phyloP scores from a whole-genome alignment of 345 rosid genomes.

The Mercurialis annua region DNA sequence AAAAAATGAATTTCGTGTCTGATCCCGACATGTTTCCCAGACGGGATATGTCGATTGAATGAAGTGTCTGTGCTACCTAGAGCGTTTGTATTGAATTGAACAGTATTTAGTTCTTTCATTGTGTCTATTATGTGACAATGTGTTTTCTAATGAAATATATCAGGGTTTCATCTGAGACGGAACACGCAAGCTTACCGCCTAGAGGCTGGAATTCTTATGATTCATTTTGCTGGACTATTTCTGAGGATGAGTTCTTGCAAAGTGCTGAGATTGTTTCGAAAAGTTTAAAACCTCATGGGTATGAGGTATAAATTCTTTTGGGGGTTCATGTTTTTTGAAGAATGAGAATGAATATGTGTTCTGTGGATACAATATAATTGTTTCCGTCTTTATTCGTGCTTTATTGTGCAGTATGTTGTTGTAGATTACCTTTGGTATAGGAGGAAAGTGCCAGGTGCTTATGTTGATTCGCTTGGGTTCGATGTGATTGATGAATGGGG shows the following conservation, averaged over 20 bases:
- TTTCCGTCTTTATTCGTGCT: neutral
- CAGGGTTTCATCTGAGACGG: slow-evolving; percentile 34
- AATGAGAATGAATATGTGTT: neutral
- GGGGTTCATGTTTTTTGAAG: too few species aligned
- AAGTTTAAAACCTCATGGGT: slow-evolving; percentile 63
- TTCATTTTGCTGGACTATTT: slow-evolving; percentile 84
- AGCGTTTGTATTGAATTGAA: neutral
- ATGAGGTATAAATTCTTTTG: slow-evolving; percentile 44
- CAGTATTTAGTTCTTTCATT: neutral
- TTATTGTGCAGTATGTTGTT: slow-evolving; percentile 66
- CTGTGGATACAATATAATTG: neutral
- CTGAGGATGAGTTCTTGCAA: slow-evolving; percentile 78
- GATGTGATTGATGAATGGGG: slow-evolving; percentile 99
- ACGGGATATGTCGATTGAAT: too few species aligned
- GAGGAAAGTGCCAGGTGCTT: slow-evolving; percentile 70
- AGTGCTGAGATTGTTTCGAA: slow-evolving; percentile 60
- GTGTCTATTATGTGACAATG: neutral
- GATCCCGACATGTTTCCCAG: too few species aligned
- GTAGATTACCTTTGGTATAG: slow-evolving; percentile 98
- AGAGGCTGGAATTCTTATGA: slow-evolving; percentile 98
- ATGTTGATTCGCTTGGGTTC: slow-evolving; percentile 61
- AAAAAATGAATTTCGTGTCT: too few species aligned
- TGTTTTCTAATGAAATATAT: slow-evolving; percentile 1
- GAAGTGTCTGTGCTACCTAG: too few species aligned
- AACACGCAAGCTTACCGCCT: slow-evolving; percentile 66